Evolutionary conservation across 2,329 filamentous ascomycete genomes (phyloP), one percentile per base, ranked within the genome.

Genomic region (Pseudofabraea citricarpa): DNA sequence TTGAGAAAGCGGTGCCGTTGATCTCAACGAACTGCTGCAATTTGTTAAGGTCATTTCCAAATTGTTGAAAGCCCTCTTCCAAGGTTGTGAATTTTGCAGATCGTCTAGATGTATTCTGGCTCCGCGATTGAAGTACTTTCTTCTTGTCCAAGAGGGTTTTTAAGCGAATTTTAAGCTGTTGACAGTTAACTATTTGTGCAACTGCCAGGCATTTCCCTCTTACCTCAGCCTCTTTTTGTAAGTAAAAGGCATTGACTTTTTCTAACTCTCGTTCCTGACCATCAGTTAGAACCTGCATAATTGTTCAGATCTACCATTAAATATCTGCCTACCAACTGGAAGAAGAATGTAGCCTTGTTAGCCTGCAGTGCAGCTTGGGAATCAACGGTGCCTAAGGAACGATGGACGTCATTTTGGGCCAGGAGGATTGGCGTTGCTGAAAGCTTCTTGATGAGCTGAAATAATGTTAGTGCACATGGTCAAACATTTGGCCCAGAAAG

Each of bases 331-430:
- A 95, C 90, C 66, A 98, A 74, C 66, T 93, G 87, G 65, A 97
- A 97, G 76, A 98, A 98, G 70, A 98, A 98, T 9, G 91, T 95
- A 44, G 91, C 91, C 69, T 94, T 96, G 70, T 98, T 98, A 45
- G 91, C 93, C 66, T 96, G 90, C 39, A 97, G 74, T 36, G 90
- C 85, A 39, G 85, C 82, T 68, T 95, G 90, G n/a, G 90, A 83
- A 64, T 96, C 90, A 54, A 74, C 61, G 39, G 69, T 66, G 38
- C 68, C 67, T 51, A 64, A 60, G 40, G 66, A 64, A 50, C 70
- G 70, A 55, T 70, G 67, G 53, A 67, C 57, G 51, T 85, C 83
- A 69, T 83, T 83, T 64, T 91, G 87, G 21, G 91, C 81, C 45
- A 78, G 78, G 51, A 96, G 79, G 23, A 85, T 83, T 39, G 91